Evolutionary conservation across 257 asterid species (phyloP), one percentile per base, ranked within the genome.

Genomic region (Fraxinus cuspidata): DNA sequence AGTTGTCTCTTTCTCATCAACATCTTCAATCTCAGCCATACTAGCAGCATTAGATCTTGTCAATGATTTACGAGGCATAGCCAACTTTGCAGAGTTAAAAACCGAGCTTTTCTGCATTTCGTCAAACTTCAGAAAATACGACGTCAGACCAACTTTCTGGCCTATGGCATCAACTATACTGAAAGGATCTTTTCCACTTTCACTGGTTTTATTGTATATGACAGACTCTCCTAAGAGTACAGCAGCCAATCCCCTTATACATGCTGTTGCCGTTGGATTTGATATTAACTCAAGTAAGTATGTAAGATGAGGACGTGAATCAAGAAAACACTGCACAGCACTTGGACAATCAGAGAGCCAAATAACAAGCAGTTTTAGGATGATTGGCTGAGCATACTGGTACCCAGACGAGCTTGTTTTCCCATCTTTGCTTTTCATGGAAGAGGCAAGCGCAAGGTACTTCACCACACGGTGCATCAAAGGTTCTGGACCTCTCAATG

Each of bases 381-480:
- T 88, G 72, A 93, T 86, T 82, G 97, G 93, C 79, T 89, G 94
- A 68, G 90, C 76, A 81, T 90, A 86, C 23, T 76, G 64, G 69
- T 89, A 76, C 63, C 80, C 85, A 8, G 86, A 79, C 73, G 84
- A 44, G 63, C 83, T 80, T 73, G 84, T 74, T 83, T 89, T 91
- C 82, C 92, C 97, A 75, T 91, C 93, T 83, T 89, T 93, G 77
- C 78, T 72, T 73, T 79, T 89, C 87, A 83, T 84, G 73, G 99
- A 89, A 65, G 97, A 91, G 73, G 98, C 89, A 76, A 95, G 92
- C 4, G 97, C 96, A 29, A 95, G 86, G 85, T 93, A 93, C 87
- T 91, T 93, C 87, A 93, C 91, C 93, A 93, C 86, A 47, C 96
- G 94, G 83, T 95, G 97, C 88, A 95, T 83, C 80, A 93, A 81